These are phyloP conservation scores for Melocanna baccifera DNA, from an alignment of 176 grass and related monocot species.

Conservation along the genomic window DNA sequence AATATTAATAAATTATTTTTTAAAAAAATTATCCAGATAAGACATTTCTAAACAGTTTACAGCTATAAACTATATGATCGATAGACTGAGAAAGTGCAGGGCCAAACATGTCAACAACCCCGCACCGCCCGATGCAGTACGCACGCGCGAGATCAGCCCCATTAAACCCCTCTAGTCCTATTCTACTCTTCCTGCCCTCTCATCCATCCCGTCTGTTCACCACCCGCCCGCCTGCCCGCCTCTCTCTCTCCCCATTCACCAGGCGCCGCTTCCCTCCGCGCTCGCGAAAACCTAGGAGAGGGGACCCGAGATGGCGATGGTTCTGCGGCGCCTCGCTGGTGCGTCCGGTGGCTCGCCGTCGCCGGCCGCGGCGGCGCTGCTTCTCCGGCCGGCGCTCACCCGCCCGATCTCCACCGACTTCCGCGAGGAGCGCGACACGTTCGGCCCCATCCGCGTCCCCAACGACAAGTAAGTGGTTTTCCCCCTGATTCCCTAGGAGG, in stretches of 20 bases:
- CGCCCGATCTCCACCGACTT: constrained; percentile 65
- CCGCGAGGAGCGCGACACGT: constrained; percentile 93
- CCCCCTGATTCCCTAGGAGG: not conserved
- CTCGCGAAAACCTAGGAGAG: not conserved
- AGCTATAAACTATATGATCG: too few species aligned
- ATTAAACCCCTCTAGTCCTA: not conserved
- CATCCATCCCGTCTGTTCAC: not conserved
- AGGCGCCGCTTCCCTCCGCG: not conserved
- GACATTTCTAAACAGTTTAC: too few species aligned
- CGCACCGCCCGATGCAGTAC: constrained; percentile 26
- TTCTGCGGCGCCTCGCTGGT: constrained; percentile 53
- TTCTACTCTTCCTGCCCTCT: not conserved
- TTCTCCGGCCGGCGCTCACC: constrained; percentile 49
- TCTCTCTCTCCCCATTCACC: not conserved
- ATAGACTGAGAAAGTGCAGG: too few species aligned
- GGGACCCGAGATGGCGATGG: constrained; percentile 58
- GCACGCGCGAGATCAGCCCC: constrained; percentile 20
- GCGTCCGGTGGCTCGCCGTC: constrained; percentile 31
- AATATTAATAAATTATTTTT: too few species aligned
- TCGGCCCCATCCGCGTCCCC: constrained; percentile 79
- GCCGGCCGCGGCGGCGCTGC: constrained; percentile 12
- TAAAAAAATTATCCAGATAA: too few species aligned
- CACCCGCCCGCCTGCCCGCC: not conserved
- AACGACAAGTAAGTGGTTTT: constrained; percentile 59
- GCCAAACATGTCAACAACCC: not conserved